Base-by-base conservation (phyloP, 495 filamentous ascomycete genomes). In the Penicillium angulare region DNA sequence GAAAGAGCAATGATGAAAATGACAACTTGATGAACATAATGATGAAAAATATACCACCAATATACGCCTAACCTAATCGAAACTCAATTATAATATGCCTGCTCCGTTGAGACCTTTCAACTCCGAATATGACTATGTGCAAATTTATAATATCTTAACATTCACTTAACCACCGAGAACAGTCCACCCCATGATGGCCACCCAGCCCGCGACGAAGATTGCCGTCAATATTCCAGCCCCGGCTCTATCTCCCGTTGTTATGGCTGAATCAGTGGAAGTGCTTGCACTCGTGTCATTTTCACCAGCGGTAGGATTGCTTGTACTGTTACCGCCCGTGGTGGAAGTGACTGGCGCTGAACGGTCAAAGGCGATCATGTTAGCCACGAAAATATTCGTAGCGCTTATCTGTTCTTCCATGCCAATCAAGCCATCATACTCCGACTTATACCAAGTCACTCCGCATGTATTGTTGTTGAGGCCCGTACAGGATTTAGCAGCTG, bases 391-490 rank as follows among this genome's bases (percentile, higher is more conserved):
- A 7, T 84, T 79, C 59, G 82, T 80, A 31, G 89, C 74, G 73
- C 55, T 65, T 36, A 74, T 71, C 51, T 74, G 59, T 38, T 71
- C 60, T 41, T 72, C 75, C 56, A 90, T 81, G 3, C 88, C 89
- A 12, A 57, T 75, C 39, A 67, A 69, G 5, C 80, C 79, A 57
- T 91, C 87, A 68, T 79, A 89, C 12, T 74, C 71, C 8, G 70
- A 70, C 10, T 73, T 64, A 52, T 74, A 79, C 89, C 90, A 95
- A 44, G 77, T 78, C 40, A 87, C 68, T 1, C 90, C 89, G 60
- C 91, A 96, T n/a, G 79, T 78, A 22, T 80, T 72, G 61, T 86
- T 85, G 40, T 56, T 51, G 32, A 78, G 78, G 12, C 84, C 82
- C 0, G 65, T 76, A 53, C 90, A 96, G 31, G 86, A 81, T 24